These are phyloP conservation scores for Phalaenopsis hybrid DNA, from an alignment of 116 monocot genomes.

Conservation along the genomic window DNA sequence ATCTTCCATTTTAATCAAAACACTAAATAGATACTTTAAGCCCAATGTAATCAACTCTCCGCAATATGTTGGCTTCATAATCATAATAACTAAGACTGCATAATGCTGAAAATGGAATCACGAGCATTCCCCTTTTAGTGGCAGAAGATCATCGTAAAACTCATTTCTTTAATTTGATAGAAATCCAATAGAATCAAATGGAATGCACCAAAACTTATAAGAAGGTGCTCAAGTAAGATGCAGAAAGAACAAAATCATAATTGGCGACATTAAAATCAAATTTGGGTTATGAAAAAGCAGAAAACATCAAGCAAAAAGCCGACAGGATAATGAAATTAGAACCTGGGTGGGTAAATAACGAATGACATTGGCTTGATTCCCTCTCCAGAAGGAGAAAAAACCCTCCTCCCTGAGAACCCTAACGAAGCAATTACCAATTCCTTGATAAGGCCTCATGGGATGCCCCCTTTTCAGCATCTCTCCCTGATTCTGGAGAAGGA, in stretches of 20 bases:
- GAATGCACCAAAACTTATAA: neutral
- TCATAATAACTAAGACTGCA: neutral
- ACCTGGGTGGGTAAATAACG: constrained; percentile 98
- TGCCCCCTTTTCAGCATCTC: constrained; percentile 68
- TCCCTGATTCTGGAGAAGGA: constrained; percentile 90
- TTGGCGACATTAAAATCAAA: neutral
- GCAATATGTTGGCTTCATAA: neutral
- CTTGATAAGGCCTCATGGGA: constrained; percentile 56
- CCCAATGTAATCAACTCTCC: neutral
- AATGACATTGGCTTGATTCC: constrained; percentile 95
- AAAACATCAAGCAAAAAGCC: neutral
- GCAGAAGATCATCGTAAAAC: neutral
- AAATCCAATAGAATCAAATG: neutral
- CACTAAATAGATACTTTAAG: neutral
- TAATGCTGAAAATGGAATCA: neutral
- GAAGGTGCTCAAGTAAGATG: neutral
- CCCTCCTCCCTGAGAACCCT: constrained; percentile 82
- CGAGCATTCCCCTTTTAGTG: neutral
- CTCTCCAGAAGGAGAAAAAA: constrained; percentile 61
- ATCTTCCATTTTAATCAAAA: neutral
- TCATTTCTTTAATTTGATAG: neutral
- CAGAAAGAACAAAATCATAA: neutral
- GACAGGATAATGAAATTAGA: neutral
- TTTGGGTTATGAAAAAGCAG: neutral
- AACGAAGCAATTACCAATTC: constrained; percentile 59